Base-by-base conservation (phyloP, 805 yeast genomes). In the Kuraishia piskuri region DNA sequence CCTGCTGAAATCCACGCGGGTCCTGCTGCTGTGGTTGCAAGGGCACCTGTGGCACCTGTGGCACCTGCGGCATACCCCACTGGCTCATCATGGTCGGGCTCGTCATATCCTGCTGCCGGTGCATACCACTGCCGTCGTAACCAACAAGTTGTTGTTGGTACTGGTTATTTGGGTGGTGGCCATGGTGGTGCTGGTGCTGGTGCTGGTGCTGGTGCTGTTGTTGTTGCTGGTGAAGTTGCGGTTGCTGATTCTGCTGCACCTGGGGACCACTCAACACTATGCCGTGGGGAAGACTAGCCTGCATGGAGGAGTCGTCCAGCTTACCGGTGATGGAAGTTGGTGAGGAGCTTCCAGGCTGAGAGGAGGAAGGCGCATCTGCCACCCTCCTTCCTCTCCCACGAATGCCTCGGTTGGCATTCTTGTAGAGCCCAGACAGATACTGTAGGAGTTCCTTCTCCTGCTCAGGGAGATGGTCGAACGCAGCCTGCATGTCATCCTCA, bases 401-500 rank as follows among this genome's bases (percentile, higher is more conserved):
- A 56, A 91, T 91, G 20, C 97, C 97, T 62, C 89, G 82, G 64
- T 91, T 91, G 48, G 94, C 81, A 66, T 91, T 90, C 67, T 89
- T 89, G 71, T 92, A 91, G 54, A 91, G 74, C 45, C 82, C 79
- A 47, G 90, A 83, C 68, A 91, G 89, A 68, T 92, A 91, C 31
- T 80, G 78, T 61, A 91, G 75, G 59, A 90, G 63, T 45, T 83
- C 86, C 56, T 80, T 73, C 62, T 91, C 96, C 22, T 78, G 78
- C 2, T 70, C 68, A 0, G 91, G 87, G 25, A 80, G 66, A 20
- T 61, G 55, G 22, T 67, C 69, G 54, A 83, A 70, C 21, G 72
- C 65, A 24, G 63, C 59, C 50, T 69, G 68, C 24, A 54, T 51
- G 37, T 57, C 60, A 51, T 65, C 68, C 46, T 56, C 61, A 52